Percentiles rank a stretch among this genome's conserved stretches.
These are phyloP conservation scores for Tothia fuscella DNA, from an alignment of 2,329 filamentous ascomycete genomes.

Conservation along the genomic window DNA sequence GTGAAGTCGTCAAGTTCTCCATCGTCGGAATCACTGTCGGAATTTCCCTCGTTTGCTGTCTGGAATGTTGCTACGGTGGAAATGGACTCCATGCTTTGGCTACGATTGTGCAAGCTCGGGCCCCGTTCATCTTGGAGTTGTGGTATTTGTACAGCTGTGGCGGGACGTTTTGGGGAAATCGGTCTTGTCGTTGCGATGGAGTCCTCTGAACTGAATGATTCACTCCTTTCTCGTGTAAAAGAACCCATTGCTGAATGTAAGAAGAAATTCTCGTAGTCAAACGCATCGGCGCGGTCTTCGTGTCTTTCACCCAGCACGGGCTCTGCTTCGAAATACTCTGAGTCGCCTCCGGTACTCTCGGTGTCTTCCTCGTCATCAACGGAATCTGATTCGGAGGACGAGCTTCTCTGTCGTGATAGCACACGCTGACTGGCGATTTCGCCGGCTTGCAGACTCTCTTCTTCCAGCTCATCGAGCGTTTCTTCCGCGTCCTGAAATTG, in stretches of 20 bases:
- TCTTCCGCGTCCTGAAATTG: slow-evolving; percentile 19
- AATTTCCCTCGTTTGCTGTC: slow-evolving; percentile 10
- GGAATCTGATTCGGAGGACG: slow-evolving; percentile 25
- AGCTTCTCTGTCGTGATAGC: slow-evolving; percentile 19
- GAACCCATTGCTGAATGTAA: slow-evolving; percentile 83
- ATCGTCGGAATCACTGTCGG: slow-evolving; percentile 7
- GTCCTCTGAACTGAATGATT: slow-evolving; percentile 40
- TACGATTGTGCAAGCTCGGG: slow-evolving; percentile 7
- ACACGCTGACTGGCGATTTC: slow-evolving; percentile 4
- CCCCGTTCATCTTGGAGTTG: too few species aligned
- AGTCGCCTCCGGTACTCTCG: slow-evolving; percentile 6
- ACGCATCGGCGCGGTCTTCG: slow-evolving; percentile 87
- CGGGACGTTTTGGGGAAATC: slow-evolving; percentile 5
- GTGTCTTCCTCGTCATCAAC: slow-evolving; percentile 8
- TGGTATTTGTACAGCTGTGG: not conserved
- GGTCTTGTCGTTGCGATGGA: slow-evolving; percentile 41
- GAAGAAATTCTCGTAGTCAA: slow-evolving; percentile 95
- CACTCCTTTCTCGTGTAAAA: slow-evolving; percentile 46
- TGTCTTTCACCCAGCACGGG: slow-evolving; percentile 44
- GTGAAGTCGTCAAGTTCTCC: slow-evolving; percentile 8
- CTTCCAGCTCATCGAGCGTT: slow-evolving; percentile 14
- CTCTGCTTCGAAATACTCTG: slow-evolving; percentile 13
- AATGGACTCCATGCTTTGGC: slow-evolving; percentile 11
- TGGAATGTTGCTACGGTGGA: slow-evolving; percentile 11
- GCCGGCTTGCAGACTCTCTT: slow-evolving; percentile 10